Base-by-base conservation (phyloP, 1,139 yeast genomes). In the Yamadazyma friedrichii region DNA sequence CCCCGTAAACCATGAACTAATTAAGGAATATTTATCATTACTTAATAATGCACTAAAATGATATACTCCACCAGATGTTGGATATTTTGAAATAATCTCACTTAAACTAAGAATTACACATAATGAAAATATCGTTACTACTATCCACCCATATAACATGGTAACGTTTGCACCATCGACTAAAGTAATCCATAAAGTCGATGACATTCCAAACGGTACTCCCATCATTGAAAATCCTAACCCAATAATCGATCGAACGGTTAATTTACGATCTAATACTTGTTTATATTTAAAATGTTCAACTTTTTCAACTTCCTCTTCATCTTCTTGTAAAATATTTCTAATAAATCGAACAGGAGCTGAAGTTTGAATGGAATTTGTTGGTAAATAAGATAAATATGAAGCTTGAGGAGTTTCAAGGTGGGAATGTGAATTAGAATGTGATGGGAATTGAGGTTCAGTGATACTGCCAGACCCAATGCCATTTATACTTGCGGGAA, bases 221-320 rank as follows among this genome's bases (percentile, higher is more conserved):
- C 87, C 86, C 91, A 84, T 84, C 20, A 84, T 62, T 2, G 88
- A 81, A 55, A 84, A 83, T 1, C 93, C 89, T 24, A 84, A 62
- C 2, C 91, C 93, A 33, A 84, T 77, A 28, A 84, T 78, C 0
- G 88, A 81, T 0, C 80, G 68, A 2, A 84, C 84, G 1, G 86
- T 75, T 44, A 84, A 67, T 46, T 82, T 80, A 49, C 86, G 70
- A 44, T 79, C 81, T 44, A 84, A 64, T 39, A 80, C 84, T 54
- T 83, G 88, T 48, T 82, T 82, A 56, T 84, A 84, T 42, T 78
- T 77, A 65, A 84, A 83, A 54, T 81, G 85, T 49, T 83, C 88
- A 11, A 82, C 78, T 12, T 73, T 75, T 49, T 82, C 86, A 6
- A 64, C 68, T 41, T 73, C 78, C 45, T 78, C 78, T 44, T 74